Evolutionary conservation across 2,329 filamentous ascomycete genomes (phyloP).

Genomic region (Scedosporium minutisporum): DNA sequence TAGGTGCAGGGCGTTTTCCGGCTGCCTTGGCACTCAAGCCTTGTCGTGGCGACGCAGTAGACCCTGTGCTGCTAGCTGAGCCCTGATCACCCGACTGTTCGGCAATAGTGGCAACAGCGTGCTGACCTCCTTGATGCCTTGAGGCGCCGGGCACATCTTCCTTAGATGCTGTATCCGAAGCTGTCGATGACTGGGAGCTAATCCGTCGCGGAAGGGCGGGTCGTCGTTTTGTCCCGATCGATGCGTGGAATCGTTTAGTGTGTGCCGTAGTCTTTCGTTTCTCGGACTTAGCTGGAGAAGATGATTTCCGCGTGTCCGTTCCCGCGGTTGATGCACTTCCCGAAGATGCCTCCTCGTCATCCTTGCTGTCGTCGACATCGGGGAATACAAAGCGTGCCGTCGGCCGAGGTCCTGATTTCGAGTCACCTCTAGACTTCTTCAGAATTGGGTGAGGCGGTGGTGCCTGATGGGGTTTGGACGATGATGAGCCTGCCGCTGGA

Average conservation of each 20-base stretch:
- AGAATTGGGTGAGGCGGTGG: constrained; percentile 47
- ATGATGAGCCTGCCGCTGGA: constrained; percentile 17
- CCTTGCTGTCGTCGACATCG: constrained; percentile 26
- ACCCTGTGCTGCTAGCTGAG: not conserved
- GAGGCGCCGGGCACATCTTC: constrained; percentile 14
- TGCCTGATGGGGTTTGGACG: constrained; percentile 33
- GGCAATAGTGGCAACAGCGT: not conserved
- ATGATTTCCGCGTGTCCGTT: constrained; percentile 20
- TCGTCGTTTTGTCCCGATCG: constrained; percentile 32
- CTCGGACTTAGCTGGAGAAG: constrained; percentile 16
- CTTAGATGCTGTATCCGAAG: constrained; percentile 22
- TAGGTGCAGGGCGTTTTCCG: constrained; percentile 34
- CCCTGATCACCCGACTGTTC: not conserved
- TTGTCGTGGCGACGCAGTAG: not conserved
- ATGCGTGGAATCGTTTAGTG: constrained; percentile 28
- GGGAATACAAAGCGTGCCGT: constrained; percentile 53
- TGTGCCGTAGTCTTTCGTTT: not conserved
- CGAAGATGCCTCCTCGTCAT: constrained; percentile 27
- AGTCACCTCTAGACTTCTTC: constrained; percentile 48
- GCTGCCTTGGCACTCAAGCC: constrained; percentile 33
- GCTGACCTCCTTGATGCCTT: not conserved
- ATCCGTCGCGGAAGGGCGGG: constrained; percentile 34
- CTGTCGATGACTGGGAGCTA: constrained; percentile 36
- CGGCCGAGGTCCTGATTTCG: constrained; percentile 42
- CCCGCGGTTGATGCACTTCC: constrained; percentile 26